Evolutionary conservation across 805 yeast species (phyloP).

Genomic region (Teunomyces lycoperdinae): DNA sequence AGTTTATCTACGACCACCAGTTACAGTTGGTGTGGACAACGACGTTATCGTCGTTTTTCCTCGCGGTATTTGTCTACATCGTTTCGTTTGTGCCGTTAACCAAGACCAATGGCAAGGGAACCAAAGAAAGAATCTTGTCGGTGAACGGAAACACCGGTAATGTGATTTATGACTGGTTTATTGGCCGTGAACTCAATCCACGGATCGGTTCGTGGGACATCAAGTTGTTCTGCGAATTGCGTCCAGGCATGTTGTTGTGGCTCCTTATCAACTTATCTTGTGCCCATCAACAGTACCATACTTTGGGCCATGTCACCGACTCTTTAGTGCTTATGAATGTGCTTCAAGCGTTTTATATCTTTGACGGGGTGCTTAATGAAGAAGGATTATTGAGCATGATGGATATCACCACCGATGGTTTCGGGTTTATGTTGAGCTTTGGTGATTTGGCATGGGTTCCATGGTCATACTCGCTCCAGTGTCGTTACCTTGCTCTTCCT

Average conservation of each 20-base stretch:
- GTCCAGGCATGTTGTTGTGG: slow-evolving; percentile 94
- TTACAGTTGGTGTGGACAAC: slow-evolving; percentile 63
- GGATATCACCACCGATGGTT: slow-evolving; percentile 94
- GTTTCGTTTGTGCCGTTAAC: slow-evolving; percentile 62
- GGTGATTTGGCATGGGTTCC: slow-evolving; percentile 95
- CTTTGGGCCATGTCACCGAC: slow-evolving; percentile 58
- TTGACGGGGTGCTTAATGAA: slow-evolving; percentile 92
- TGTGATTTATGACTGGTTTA: slow-evolving; percentile 85
- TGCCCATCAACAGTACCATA: slow-evolving; percentile 74
- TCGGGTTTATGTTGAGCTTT: slow-evolving; percentile 93
- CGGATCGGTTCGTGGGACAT: slow-evolving; percentile 82
- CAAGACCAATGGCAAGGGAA: slow-evolving; percentile 48
- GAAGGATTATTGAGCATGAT: slow-evolving; percentile 90
- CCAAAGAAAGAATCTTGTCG: slow-evolving; percentile 72
- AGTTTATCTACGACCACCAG: slow-evolving; percentile 67
- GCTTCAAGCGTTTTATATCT: slow-evolving; percentile 76
- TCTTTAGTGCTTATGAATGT: slow-evolving; percentile 67
- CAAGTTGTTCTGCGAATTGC: slow-evolving; percentile 86
- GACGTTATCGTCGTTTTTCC: slow-evolving; percentile 57
- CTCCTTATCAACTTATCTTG: slow-evolving; percentile 71
- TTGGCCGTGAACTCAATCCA: slow-evolving; percentile 95
- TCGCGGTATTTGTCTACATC: slow-evolving; percentile 65
- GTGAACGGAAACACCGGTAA: slow-evolving; percentile 83
- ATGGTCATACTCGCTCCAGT: slow-evolving; percentile 82
- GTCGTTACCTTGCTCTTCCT: slow-evolving; percentile 68